Evolutionary conservation across 257 asterid species (phyloP).

Genomic region (Nicotiana obtusifolia): DNA sequence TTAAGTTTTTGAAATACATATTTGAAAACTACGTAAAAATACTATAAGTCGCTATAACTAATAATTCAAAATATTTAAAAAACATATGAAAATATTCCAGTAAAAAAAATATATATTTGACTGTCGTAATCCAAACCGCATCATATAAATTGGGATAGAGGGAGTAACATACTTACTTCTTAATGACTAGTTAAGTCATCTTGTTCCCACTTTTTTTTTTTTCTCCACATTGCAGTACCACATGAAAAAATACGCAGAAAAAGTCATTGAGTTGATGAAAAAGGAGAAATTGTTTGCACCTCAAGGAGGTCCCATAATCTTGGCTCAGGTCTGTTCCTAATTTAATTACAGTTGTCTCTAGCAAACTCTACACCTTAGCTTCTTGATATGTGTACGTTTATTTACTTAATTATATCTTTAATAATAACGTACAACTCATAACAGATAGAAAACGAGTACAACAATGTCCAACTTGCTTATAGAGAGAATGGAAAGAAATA

Average conservation of each 20-base stretch:
- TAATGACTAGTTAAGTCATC: neutral
- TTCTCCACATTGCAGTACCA: slow-evolving; percentile 37
- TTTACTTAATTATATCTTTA: neutral
- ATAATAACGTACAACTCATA: neutral
- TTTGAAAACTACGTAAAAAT: no score
- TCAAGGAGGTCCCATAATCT: slow-evolving; percentile 93
- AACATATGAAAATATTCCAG: no score
- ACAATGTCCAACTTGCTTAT: slow-evolving; percentile 63
- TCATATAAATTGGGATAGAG: no score
- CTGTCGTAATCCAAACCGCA: no score
- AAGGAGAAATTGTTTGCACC: slow-evolving; percentile 71
- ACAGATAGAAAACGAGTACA: slow-evolving; percentile 91
- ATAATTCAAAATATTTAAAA: no score
- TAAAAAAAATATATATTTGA: no score
- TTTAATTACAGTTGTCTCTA: neutral
- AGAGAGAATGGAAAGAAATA: slow-evolving; percentile 56
- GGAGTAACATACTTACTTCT: no score
- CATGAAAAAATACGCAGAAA: slow-evolving; percentile 66
- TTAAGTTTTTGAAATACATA: no score
- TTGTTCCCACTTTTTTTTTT: neutral
- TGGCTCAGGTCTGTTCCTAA: slow-evolving; percentile 59
- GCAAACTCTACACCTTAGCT: neutral
- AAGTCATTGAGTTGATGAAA: slow-evolving; percentile 47
- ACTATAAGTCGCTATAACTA: no score
- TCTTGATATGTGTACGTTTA: neutral